These are phyloP conservation scores for Penicillium expansum DNA, from an alignment of 2,329 filamentous ascomycete species.

Conservation along the genomic window DNA sequence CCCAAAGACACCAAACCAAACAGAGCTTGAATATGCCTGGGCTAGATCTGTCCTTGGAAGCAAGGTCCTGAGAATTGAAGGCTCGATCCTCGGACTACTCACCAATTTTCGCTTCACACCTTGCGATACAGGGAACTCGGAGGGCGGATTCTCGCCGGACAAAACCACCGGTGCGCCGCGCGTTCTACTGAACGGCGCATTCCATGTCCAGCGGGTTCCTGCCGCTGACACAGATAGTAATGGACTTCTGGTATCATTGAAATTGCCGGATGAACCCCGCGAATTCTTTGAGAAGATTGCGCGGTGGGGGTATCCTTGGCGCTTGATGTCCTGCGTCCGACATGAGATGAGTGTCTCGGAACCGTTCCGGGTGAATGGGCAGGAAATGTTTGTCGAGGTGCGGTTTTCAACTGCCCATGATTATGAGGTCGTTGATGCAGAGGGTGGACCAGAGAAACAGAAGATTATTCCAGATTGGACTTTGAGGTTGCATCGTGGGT, in stretches of 20 bases:
- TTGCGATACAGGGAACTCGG: slow-evolving; percentile 18
- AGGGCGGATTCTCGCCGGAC: slow-evolving; percentile 11
- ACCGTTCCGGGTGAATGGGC: slow-evolving; percentile 17
- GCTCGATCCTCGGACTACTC: slow-evolving; percentile 18
- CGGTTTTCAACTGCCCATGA: slow-evolving; percentile 28
- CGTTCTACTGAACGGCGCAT: slow-evolving; percentile 20
- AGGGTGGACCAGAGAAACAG: slow-evolving; percentile 18
- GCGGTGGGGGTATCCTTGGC: slow-evolving; percentile 32
- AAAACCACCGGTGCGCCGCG: slow-evolving; percentile 3
- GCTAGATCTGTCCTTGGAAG: slow-evolving; percentile 21
- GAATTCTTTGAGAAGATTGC: slow-evolving; percentile 28
- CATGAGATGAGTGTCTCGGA: slow-evolving; percentile 29
- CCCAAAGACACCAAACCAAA: background rate
- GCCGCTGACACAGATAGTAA: slow-evolving; percentile 6
- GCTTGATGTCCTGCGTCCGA: slow-evolving; percentile 24
- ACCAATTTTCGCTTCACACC: slow-evolving; percentile 8
- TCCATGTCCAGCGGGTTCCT: slow-evolving; percentile 18
- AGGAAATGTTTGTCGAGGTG: slow-evolving; percentile 26
- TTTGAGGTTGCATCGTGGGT: slow-evolving; percentile 26
- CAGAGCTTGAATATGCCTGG: slow-evolving; percentile 24
- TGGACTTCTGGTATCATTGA: slow-evolving; percentile 24
- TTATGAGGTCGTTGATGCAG: slow-evolving; percentile 23
- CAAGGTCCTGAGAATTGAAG: slow-evolving; percentile 18
- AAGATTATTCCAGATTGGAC: slow-evolving; percentile 27
- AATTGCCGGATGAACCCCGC: slow-evolving; percentile 17